Evolutionary conservation across 164 flowering plant genomes (phyloP).

Genomic region (Magnolia officinalis): DNA sequence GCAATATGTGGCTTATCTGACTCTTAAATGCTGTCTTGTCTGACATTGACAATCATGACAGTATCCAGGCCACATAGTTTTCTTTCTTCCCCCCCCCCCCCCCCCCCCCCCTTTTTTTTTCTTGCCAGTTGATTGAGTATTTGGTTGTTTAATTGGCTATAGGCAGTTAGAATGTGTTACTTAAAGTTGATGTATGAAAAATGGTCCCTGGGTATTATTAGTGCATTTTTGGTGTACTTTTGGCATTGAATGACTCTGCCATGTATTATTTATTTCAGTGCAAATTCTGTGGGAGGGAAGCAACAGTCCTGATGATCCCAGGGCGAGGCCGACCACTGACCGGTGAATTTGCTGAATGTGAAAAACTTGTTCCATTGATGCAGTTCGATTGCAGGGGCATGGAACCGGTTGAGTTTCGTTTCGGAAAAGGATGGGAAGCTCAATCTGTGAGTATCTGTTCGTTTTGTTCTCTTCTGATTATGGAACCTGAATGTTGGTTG

Average conservation of each 20-base stretch:
- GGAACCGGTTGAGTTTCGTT: conserved; percentile 66
- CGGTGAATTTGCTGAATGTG: conserved; percentile 33
- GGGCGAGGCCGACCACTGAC: conserved; percentile 65
- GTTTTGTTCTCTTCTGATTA: neutral
- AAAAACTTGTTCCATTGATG: conserved; percentile 62
- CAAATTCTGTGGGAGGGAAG: conserved; percentile 83
- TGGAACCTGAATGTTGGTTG: neutral
- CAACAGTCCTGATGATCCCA: conserved; percentile 63
- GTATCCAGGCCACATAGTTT: too few relatives aligned
- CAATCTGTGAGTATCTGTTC: conserved; percentile 53
- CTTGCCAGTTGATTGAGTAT: neutral
- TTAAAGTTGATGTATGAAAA: neutral
- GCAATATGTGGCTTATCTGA: too few relatives aligned
- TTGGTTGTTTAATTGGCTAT: too few relatives aligned
- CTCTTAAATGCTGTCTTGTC: too few relatives aligned
- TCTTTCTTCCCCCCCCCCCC: too few relatives aligned
- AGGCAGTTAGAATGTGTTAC: neutral
- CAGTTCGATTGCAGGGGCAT: conserved; percentile 76
- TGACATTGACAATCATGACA: too few relatives aligned
- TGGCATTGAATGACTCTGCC: neutral
- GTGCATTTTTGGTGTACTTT: too few relatives aligned
- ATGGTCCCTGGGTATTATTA: neutral
- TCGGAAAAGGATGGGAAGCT: conserved; percentile 70
- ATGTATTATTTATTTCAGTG: conserved; percentile 39
- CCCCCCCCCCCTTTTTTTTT: too few relatives aligned